These are phyloP conservation scores for Eimeria praecox DNA, from an alignment of 169 alveolate species.

Conservation along the genomic window DNA sequence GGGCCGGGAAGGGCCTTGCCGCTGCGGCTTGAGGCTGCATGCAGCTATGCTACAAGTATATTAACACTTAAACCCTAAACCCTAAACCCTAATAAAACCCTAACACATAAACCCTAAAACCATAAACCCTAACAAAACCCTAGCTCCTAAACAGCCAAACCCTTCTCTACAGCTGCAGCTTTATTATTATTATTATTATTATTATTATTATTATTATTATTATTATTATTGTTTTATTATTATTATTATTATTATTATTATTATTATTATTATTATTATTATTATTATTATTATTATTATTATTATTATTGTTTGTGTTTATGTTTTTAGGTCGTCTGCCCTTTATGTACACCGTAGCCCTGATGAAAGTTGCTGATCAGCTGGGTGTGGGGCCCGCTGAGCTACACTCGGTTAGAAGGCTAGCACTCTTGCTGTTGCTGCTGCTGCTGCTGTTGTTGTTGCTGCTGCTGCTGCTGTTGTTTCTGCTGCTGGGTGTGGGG, in stretches of 20 bases:
- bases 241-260: too few relatives aligned
- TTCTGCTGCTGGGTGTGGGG: slow-evolving; percentile 22
- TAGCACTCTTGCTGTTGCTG: slow-evolving; percentile 3
- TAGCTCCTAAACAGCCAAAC: neutral
- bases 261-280: too few relatives aligned
- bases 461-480: neutral
- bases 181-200: too few relatives aligned
- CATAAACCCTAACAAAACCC: neutral
- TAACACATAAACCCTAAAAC: neutral
- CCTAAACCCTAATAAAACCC: neutral
- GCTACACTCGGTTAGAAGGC: slow-evolving; percentile 40
- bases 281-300: too few relatives aligned
- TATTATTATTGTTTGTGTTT: too few relatives aligned
- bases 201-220: too few relatives aligned
- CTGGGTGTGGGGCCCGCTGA: slow-evolving; percentile 64
- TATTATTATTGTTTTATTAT: too few relatives aligned
- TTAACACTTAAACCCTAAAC: neutral
- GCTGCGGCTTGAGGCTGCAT: slow-evolving; percentile 50
- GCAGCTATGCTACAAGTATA: slow-evolving; percentile 35
- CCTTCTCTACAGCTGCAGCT: neutral
- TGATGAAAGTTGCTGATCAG: slow-evolving; percentile 46
- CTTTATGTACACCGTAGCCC: neutral
- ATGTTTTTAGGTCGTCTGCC: slow-evolving; percentile 55
- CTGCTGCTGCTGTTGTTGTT: slow-evolving; percentile 6
- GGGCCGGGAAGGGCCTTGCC: slow-evolving; percentile 47